Percentiles rank a stretch among this genome's conserved stretches.
These are phyloP conservation scores for Skeletonema costatum DNA, from an alignment of 108 stramenopile genomes.

Conservation along the genomic window DNA sequence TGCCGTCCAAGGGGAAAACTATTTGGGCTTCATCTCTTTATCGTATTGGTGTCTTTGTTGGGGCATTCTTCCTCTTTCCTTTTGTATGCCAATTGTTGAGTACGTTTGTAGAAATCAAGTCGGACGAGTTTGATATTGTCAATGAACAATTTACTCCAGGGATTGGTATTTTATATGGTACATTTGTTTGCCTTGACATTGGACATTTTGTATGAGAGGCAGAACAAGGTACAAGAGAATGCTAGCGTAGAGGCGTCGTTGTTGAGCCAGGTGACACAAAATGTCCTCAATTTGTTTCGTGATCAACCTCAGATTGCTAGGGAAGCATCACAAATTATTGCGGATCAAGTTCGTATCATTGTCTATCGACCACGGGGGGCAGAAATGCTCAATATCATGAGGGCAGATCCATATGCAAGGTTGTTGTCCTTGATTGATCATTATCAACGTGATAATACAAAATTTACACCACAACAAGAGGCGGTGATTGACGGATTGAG, in stretches of 20 bases:
- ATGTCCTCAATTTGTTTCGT: slow-evolving; percentile 30
- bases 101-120: slow-evolving; percentile 11
- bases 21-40: slow-evolving; percentile 13
- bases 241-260: slow-evolving; percentile 40
- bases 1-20: slow-evolving; percentile 1
- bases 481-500: slow-evolving; percentile 37
- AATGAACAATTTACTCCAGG: slow-evolving; percentile 62
- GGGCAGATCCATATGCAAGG: slow-evolving; percentile 65
- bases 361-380: slow-evolving; percentile 54
- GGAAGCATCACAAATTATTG: slow-evolving; percentile 45
- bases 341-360: slow-evolving; percentile 69
- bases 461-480: slow-evolving; percentile 21
- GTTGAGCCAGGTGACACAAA: slow-evolving; percentile 25
- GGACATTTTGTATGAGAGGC: slow-evolving; percentile 64
- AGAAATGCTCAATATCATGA: slow-evolving; percentile 66
- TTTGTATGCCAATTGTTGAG: slow-evolving; percentile 5
- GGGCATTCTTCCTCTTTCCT: slow-evolving; percentile 32
- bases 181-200: slow-evolving; percentile 74
- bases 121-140: slow-evolving; percentile 30
- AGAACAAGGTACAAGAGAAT: slow-evolving; percentile 56
- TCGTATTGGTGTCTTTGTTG: slow-evolving; percentile 23
- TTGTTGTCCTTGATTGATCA: slow-evolving; percentile 51
- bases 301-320: slow-evolving; percentile 23
- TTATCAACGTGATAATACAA: slow-evolving; percentile 23
- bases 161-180: slow-evolving; percentile 79